These are phyloP conservation scores for Ophiocordyceps polyrhachis-furcata DNA, from an alignment of 2,329 filamentous ascomycete genomes.

Conservation along the genomic window DNA sequence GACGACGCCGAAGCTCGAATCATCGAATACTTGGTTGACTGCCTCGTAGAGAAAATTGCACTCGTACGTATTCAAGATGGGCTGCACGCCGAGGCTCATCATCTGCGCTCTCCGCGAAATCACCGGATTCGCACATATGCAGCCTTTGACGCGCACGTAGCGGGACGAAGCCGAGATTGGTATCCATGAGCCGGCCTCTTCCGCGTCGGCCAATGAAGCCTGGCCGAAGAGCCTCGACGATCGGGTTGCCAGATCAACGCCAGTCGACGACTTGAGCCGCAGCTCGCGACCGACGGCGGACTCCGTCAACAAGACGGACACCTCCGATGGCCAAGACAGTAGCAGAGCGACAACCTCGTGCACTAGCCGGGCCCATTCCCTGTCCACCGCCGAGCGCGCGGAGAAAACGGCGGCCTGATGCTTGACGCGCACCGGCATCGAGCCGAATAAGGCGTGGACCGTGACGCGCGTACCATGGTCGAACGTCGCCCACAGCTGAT, in stretches of 20 bases:
- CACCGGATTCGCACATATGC: conserved; percentile 50
- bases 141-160: conserved; percentile 44
- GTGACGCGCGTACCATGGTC: conserved; percentile 57
- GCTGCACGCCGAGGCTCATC: conserved; percentile 56
- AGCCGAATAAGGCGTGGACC: conserved; percentile 70
- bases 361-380: conserved; percentile 47
- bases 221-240: conserved; percentile 41
- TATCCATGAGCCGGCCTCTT: conserved; percentile 44
- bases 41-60: conserved; percentile 55
- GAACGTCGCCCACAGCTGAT: conserved; percentile 35
- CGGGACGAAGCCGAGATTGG: conserved; percentile 46
- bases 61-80: conserved; percentile 35
- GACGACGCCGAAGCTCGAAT: conserved; percentile 55
- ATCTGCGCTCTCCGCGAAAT: conserved; percentile 63
- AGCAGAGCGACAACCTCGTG: conserved; percentile 42
- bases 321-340: conserved; percentile 44
- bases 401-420: conserved; percentile 42
- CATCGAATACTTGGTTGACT: conserved; percentile 57
- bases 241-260: conserved; percentile 6
- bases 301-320: conserved; percentile 42
- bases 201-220: conserved; percentile 38
- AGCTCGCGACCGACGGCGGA: conserved; percentile 15
- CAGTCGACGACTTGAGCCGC: conserved; percentile 14
- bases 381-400: conserved; percentile 31
- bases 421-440: conserved; percentile 79